Percentiles rank a stretch among this genome's conserved stretches.
These are phyloP conservation scores for Leccinum angustisporum DNA, from an alignment of 1,284 basidiomycete species.

Conservation along the genomic window DNA sequence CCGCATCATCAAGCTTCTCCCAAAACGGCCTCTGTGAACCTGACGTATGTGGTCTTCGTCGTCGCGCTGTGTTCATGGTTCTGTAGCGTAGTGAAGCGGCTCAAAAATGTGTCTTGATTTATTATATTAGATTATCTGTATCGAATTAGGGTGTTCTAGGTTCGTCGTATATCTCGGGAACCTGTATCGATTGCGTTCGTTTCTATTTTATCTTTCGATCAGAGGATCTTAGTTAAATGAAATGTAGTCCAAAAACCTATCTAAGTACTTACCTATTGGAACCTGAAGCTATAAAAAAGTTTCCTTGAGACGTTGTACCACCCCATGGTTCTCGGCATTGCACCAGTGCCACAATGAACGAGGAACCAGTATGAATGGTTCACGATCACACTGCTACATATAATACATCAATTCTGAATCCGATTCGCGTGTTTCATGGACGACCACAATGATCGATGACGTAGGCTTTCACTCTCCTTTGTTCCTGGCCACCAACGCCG, in stretches of 20 bases:
- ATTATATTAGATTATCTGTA: conserved; percentile 10
- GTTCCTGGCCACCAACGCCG: conserved; percentile 76
- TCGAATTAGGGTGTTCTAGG: conserved; percentile 9
- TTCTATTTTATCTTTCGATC: conserved; percentile 10
- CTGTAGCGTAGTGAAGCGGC: neutral
- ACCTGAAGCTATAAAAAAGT: neutral
- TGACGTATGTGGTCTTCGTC: neutral
- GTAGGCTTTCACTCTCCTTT: conserved; percentile 73
- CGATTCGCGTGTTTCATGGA: conserved; percentile 15
- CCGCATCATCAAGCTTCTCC: conserved; percentile 46
- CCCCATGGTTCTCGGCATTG: neutral
- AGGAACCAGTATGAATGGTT: neutral
- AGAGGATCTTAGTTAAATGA: conserved; percentile 4
- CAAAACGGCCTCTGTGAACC: conserved; percentile 26
- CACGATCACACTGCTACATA: neutral
- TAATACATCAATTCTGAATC: neutral
- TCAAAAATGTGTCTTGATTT: neutral
- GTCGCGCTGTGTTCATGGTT: neutral
- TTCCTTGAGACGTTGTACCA: neutral
- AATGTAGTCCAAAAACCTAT: neutral
- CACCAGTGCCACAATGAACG: neutral
- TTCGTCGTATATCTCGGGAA: neutral
- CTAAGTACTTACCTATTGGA: conserved; percentile 1
- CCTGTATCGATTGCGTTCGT: conserved; percentile 7
- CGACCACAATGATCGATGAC: conserved; percentile 68